Base-by-base conservation (phyloP, 2,329 filamentous ascomycete genomes). In the Ascosphaera apis region DNA sequence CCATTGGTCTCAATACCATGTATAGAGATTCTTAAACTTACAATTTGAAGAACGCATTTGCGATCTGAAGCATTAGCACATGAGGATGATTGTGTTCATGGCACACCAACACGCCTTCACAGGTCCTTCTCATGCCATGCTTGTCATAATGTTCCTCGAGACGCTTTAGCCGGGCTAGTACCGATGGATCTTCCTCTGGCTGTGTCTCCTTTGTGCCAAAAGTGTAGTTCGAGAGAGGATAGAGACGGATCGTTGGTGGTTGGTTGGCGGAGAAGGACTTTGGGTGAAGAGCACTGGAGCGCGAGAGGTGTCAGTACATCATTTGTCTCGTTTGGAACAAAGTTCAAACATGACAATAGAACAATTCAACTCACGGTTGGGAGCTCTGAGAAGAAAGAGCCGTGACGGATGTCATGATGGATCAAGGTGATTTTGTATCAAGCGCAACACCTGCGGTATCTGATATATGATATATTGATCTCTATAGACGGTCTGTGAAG, bases 21-120 rank as follows among this genome's bases (percentile, higher is more conserved):
- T n/a, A n/a, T 19, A 15, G 9, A 17, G 13, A 15, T 28, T 28
- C 25, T 15, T n/a, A 17, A 33, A 50, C 62, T 12, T 58, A 74
- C 55, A 98, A 69, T 62, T 98, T 98, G 65, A 98, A 98, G 63
- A 98, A 98, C 16, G 88, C 86, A 56, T 98, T 98, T 36, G 88
- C 88, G 49, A 98, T 98, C 65, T 98, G 88, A 43, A 98, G 68
- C 88, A 98, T 95, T 45, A 98, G 64, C 43, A 98, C 91, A 57
- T 98, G 88, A 11, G 88, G 88, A 57, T 95, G 88, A 60, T 93
- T 95, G 65, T 95, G 86, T 60, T 98, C 88, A 56, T 98, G 88
- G 61, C 88, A 98, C 46, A 98, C 82, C 34, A 98, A 69, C 47
- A 98, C 82, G 48, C 84, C 88, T 61, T 98, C 88, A 57, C 86